Base-by-base conservation (phyloP, 768 basidiomycete species). In the Hebeloma cylindrosporum region DNA sequence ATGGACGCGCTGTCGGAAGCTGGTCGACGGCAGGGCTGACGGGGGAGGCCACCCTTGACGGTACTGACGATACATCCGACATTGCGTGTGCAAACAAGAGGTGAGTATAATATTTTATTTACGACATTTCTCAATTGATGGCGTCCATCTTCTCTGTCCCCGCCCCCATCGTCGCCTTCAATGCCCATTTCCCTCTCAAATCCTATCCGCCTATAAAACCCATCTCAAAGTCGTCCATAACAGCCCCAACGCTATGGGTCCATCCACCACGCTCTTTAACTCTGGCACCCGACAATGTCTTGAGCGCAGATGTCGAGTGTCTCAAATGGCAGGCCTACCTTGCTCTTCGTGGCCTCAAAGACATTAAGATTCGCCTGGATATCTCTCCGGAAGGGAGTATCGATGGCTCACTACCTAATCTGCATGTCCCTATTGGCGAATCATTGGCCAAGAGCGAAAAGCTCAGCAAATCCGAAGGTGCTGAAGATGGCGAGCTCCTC, bases 241-340 rank as follows among this genome's bases (percentile, higher is more conserved):
- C 54, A 5, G 42, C 37, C 3, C 69, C 64, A 56, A 85, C 82
- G 0, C 74, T 92, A 33, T 89, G 87, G 84, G 78, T 90, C 17
- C 70, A 70, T 11, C 75, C 79, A 16, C 83, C 81, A 4, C 47
- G 50, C 9, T 60, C 45, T 37, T 48, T 53, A 10, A 52, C 51
- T 5, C 51, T 52, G 22, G 37, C 51, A 11, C 48, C 50, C 22
- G 58, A 62, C 40, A 48, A 56, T 22, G 53, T 67, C n/a, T 75
- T 92, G 49, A 88, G 86, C 64, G 62, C 73, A 41, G 89, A 92
- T 65, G 82, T 91, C 54, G 88, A 91, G 54, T 92, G 89, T 61
- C 77, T 93, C 59, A 91, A 89, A 66, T 92, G 89, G 89, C 90
- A 93, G 63, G 87, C 90, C 0, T 90, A 85, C 54, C 71, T 88